phyloP scores from a whole-genome alignment of 1,284 basidiomycete genomes.

The Fistulinella cinereoalba region DNA sequence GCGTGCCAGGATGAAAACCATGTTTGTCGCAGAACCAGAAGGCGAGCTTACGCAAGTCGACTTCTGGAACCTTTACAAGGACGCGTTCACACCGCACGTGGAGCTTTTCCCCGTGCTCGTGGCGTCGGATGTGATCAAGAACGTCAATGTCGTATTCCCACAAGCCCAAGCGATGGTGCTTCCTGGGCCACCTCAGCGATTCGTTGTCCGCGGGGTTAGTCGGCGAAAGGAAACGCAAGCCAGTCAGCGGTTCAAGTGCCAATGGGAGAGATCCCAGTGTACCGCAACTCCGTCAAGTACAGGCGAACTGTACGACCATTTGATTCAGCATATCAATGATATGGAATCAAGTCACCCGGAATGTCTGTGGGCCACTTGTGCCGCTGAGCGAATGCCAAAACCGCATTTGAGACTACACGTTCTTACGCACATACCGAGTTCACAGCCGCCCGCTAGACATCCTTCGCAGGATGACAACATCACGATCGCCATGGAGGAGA shows the following conservation, averaged over 20 bases:
- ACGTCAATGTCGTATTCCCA: slow-evolving; percentile 75
- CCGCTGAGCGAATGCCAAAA: slow-evolving; percentile 45
- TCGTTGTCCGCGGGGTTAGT: slow-evolving; percentile 79
- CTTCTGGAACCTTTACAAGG: slow-evolving; percentile 86
- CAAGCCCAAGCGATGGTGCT: slow-evolving; percentile 82
- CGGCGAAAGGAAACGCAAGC: slow-evolving; percentile 55
- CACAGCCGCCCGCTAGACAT: slow-evolving; percentile 50
- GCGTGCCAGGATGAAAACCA: slow-evolving; percentile 68
- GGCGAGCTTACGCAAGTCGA: slow-evolving; percentile 86
- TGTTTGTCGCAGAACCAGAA: slow-evolving; percentile 68
- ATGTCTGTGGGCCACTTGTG: slow-evolving; percentile 69
- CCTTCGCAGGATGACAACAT: slow-evolving; percentile 67
- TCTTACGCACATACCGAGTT: slow-evolving; percentile 67
- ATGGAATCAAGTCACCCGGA: slow-evolving; percentile 43
- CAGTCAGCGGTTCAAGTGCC: slow-evolving; percentile 62
- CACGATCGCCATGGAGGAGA: slow-evolving; percentile 54
- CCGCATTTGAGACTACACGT: slow-evolving; percentile 58
- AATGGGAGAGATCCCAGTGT: slow-evolving; percentile 64
- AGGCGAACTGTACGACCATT: slow-evolving; percentile 65
- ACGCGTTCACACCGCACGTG: slow-evolving; percentile 56
- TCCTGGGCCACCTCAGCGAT: slow-evolving; percentile 63
- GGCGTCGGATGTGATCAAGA: slow-evolving; percentile 87
- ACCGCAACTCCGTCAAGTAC: slow-evolving; percentile 42
- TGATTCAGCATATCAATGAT: slow-evolving; percentile 54
- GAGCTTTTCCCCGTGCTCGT: slow-evolving; percentile 60